These are phyloP conservation scores for Monosporascus sp. DNA, from an alignment of 2,329 filamentous ascomycete genomes.

Conservation along the genomic window DNA sequence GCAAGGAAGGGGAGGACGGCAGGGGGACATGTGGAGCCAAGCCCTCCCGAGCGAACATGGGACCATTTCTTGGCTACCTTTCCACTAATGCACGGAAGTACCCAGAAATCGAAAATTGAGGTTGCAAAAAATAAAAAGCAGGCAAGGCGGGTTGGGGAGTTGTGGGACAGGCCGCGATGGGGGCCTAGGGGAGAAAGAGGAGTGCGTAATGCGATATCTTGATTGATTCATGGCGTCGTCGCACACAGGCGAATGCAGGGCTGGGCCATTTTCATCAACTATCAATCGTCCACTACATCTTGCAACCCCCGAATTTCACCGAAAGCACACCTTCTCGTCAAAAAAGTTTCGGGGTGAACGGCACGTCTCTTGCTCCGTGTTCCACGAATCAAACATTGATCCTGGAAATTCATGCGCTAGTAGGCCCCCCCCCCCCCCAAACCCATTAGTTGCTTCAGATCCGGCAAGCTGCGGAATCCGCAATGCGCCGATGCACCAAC, in stretches of 20 bases:
- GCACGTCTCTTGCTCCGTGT: neutral
- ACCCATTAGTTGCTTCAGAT: neutral
- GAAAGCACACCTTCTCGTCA: too few relatives aligned
- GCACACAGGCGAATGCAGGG: too few relatives aligned
- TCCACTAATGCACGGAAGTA: neutral
- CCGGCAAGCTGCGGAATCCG: neutral
- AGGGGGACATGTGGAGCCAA: conserved; percentile 1
- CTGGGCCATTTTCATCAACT: neutral
- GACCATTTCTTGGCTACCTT: neutral
- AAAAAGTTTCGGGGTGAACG: neutral
- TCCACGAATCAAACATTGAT: neutral
- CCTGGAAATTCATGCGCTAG: neutral
- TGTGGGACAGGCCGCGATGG: too few relatives aligned
- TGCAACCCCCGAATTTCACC: too few relatives aligned
- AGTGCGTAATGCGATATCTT: too few relatives aligned
- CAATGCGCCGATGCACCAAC: neutral
- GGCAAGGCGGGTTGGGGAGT: too few relatives aligned
- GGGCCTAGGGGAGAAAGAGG: too few relatives aligned
- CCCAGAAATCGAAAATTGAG: neutral
- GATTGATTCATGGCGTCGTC: too few relatives aligned
- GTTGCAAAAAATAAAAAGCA: too few relatives aligned
- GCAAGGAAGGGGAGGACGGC: conserved; percentile 12
- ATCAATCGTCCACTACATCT: neutral
- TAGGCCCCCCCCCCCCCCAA: too few relatives aligned
- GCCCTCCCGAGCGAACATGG: neutral